These are phyloP conservation scores for Solanum sparsipilum DNA, from an alignment of 257 asterid genomes.

Conservation along the genomic window DNA sequence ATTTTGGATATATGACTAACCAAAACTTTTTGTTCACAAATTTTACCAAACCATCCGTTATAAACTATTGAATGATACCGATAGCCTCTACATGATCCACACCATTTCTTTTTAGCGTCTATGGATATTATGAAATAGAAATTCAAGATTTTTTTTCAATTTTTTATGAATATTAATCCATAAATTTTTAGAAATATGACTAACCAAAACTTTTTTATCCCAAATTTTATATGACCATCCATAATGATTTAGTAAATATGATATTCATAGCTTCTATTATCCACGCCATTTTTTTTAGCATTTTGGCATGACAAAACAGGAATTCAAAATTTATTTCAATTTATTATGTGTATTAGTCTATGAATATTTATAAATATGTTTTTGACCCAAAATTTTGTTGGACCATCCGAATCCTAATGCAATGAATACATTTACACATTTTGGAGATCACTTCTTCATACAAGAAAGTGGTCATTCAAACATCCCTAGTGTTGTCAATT, in stretches of 20 bases:
- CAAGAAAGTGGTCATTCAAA: constrained; percentile 6
- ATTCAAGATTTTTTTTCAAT: no score
- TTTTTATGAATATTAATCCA: background rate
- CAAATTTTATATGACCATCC: no score
- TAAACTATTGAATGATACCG: background rate
- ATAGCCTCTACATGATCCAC: background rate
- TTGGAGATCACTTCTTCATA: background rate
- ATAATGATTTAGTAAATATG: no score
- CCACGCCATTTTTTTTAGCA: background rate
- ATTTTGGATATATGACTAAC: background rate
- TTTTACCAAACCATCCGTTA: background rate
- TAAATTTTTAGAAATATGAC: no score
- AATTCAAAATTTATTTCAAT: no score
- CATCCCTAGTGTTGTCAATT: background rate
- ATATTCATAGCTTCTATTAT: no score
- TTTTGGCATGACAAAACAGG: background rate
- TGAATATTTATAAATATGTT: background rate
- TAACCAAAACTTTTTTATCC: no score
- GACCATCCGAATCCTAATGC: background rate
- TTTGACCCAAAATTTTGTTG: background rate
- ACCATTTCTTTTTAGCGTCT: no score
- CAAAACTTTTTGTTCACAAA: background rate
- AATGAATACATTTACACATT: background rate
- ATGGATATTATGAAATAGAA: no score
- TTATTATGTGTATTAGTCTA: no score